These are phyloP conservation scores for Cavenderia fasciculata DNA, from an alignment of 78 protist species.

Conservation along the genomic window DNA sequence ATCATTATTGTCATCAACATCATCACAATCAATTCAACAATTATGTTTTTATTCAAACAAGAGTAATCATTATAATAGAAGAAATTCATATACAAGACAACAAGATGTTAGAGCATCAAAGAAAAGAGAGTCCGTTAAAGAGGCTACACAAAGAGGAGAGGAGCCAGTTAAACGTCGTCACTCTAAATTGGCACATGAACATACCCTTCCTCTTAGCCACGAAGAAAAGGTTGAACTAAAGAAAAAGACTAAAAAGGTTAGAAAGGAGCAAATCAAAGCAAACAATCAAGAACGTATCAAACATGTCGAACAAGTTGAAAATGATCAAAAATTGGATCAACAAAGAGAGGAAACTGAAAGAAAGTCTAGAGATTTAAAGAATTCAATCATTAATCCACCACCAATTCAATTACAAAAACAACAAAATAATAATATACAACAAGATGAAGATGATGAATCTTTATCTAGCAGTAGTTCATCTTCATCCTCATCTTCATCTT, in stretches of 20 bases:
- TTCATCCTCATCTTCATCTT: no score
- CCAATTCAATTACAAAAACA: neutral
- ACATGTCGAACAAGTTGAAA: neutral
- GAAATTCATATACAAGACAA: constrained; percentile 44
- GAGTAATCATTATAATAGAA: neutral
- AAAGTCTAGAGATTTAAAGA: neutral
- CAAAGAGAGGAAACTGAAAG: neutral
- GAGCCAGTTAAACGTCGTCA: neutral
- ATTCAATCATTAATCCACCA: neutral
- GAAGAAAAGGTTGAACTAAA: neutral
- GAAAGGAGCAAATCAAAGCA: constrained; percentile 3
- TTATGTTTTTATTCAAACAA: no score
- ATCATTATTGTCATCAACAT: neutral
- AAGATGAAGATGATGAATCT: constrained; percentile 14
- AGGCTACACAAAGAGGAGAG: neutral
- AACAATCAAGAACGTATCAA: constrained; percentile 4
- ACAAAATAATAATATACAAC: neutral
- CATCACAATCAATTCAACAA: no score
- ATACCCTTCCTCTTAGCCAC: neutral
- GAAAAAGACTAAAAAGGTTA: constrained; percentile 2
- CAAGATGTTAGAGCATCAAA: constrained; percentile 12
- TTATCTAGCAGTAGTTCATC: no score
- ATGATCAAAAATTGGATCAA: neutral
- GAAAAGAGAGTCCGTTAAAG: constrained; percentile 13
- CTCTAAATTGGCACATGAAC: constrained; percentile 6